These are phyloP conservation scores for Jamesozyma piceae DNA, from an alignment of 805 yeast species.

Conservation along the genomic window DNA sequence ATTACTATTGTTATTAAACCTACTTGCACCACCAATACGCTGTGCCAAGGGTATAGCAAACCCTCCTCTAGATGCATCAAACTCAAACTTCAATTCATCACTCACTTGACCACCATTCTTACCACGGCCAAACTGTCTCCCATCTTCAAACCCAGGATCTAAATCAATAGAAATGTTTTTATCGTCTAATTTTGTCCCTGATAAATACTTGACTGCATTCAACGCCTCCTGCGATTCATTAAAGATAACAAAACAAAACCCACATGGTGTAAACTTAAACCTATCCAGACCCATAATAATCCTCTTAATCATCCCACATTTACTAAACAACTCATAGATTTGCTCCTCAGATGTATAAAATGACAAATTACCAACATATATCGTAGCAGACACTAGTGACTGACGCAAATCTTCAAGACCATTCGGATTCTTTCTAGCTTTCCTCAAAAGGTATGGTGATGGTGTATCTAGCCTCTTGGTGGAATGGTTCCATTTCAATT, in stretches of 20 bases:
- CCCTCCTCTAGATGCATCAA: slow-evolving; percentile 42
- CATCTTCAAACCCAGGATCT: slow-evolving; percentile 93
- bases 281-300: slow-evolving; percentile 94
- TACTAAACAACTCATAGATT: slow-evolving; percentile 74
- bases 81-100: slow-evolving; percentile 50
- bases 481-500: slow-evolving; percentile 50
- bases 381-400: slow-evolving; percentile 60
- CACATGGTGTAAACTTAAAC: slow-evolving; percentile 87
- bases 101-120: slow-evolving; percentile 84
- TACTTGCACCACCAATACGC: slow-evolving; percentile 15
- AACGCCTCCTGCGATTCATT: slow-evolving; percentile 60
- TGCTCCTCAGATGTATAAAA: slow-evolving; percentile 94
- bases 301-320: slow-evolving; percentile 67
- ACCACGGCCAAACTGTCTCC: slow-evolving; percentile 94
- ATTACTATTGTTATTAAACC: background rate
- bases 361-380: slow-evolving; percentile 85
- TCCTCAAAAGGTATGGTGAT: slow-evolving; percentile 55
- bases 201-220: slow-evolving; percentile 72
- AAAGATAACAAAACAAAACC: slow-evolving; percentile 88
- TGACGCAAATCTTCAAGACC: slow-evolving; percentile 57
- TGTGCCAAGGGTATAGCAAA: slow-evolving; percentile 34
- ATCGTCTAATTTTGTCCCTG: slow-evolving; percentile 78
- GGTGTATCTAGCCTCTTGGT: slow-evolving; percentile 64
- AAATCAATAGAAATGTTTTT: slow-evolving; percentile 75
- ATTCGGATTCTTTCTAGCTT: slow-evolving; percentile 44